A percentile compares a stretch with the other conserved stretches of the same genome.
phyloP scores from a whole-genome alignment of 2,329 filamentous ascomycete genomes.

The Penicillium hesseltinei region DNA sequence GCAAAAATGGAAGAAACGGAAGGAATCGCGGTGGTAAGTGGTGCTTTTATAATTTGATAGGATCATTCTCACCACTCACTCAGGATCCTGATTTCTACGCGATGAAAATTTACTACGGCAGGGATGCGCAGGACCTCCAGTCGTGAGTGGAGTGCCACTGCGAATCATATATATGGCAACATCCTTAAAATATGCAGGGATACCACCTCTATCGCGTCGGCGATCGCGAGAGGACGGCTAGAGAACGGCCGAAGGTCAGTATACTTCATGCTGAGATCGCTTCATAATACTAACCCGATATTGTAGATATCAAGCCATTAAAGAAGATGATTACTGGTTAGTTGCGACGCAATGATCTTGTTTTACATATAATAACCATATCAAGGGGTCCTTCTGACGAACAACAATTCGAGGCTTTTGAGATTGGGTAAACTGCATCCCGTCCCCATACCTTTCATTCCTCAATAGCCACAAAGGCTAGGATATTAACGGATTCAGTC shows the following conservation, averaged over 20 bases:
- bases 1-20: not conserved
- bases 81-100: constrained; percentile 15
- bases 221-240: constrained; percentile 14
- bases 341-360: not conserved
- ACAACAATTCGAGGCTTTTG: constrained; percentile 20
- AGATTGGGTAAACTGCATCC: constrained; percentile 15
- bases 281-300: not conserved
- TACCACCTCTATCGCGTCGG: constrained; percentile 15
- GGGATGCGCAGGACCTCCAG: constrained; percentile 10
- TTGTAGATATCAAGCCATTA: constrained; percentile 18
- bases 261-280: constrained; percentile 21
- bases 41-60: not conserved
- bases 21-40: not conserved
- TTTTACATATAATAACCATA: not conserved
- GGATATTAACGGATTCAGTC: constrained; percentile 3
- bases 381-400: constrained; percentile 20
- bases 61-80: not conserved
- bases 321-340: constrained; percentile 22
- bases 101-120: not conserved
- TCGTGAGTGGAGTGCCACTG: constrained; percentile 13
- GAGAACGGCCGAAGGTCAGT: constrained; percentile 20
- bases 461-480: not conserved
- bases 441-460: not conserved
- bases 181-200: constrained; percentile 5
- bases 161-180: not conserved